Evolutionary conservation across 345 rosid genomes (phyloP).

Genomic region (Brassica juncea): DNA sequence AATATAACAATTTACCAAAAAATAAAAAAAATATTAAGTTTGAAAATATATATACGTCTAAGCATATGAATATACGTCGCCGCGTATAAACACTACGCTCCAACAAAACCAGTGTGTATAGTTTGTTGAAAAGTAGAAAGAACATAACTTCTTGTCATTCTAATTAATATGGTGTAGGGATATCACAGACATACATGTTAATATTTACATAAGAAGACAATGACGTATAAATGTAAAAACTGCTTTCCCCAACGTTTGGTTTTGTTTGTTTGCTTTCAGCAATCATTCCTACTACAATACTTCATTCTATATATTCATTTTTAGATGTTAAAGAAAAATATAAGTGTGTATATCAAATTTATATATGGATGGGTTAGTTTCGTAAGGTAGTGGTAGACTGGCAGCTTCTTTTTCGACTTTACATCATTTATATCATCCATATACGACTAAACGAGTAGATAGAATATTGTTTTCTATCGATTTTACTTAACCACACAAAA

Average conservation of each 20-base stretch:
- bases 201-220: not conserved
- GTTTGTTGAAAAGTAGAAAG: constrained; percentile 38
- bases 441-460: constrained; percentile 1
- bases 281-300: not conserved
- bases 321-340: not conserved
- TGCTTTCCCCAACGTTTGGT: not conserved
- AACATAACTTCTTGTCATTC: constrained; percentile 31
- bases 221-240: not conserved
- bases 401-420: constrained; percentile 9
- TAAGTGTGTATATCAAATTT: not conserved
- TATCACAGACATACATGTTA: constrained; percentile 16
- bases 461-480: constrained; percentile 17
- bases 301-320: not conserved
- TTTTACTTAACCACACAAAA: constrained; percentile 5
- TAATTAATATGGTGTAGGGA: constrained; percentile 32
- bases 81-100: not conserved
- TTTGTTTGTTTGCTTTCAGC: constrained; percentile 14
- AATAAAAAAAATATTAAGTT: not conserved
- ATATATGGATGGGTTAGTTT: constrained; percentile 25
- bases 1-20: too few relatives aligned
- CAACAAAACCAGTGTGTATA: constrained; percentile 23
- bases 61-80: not conserved
- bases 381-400: constrained; percentile 26
- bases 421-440: constrained; percentile 7
- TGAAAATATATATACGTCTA: not conserved